Evolutionary conservation across 2,329 filamentous ascomycete genomes (phyloP).

Genomic region (Apiospora rasikravindrae): DNA sequence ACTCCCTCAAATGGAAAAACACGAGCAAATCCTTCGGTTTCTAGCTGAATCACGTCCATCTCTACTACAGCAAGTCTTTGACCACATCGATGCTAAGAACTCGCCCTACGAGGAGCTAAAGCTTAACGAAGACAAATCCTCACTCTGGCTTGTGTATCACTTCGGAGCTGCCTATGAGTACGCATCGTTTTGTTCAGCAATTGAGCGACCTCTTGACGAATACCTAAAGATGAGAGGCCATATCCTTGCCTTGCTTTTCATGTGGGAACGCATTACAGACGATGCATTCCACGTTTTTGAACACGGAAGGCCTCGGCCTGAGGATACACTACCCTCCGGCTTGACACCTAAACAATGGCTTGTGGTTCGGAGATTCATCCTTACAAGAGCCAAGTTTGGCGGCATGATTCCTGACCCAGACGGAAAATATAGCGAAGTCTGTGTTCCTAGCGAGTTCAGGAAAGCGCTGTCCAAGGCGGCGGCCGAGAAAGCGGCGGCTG

Average conservation of each 20-base stretch:
- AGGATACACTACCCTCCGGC: background rate
- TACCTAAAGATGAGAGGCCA: background rate
- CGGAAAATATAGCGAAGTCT: background rate
- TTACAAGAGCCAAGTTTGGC: conserved; percentile 5
- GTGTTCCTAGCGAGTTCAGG: conserved; percentile 1
- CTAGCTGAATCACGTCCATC: background rate
- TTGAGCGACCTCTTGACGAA: conserved; percentile 2
- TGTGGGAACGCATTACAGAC: conserved; percentile 5
- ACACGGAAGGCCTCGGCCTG: background rate
- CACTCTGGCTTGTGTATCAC: background rate
- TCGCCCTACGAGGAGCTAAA: background rate
- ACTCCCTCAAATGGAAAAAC: background rate
- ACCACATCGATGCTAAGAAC: background rate
- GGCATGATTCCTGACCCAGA: conserved; percentile 1
- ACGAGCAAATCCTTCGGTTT: background rate
- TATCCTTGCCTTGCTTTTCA: conserved; percentile 1
- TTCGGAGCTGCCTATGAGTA: background rate
- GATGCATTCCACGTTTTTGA: background rate
- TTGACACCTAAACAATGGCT: conserved; percentile 5
- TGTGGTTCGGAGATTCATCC: conserved; percentile 1
- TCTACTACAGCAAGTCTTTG: background rate
- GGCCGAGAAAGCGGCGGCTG: background rate
- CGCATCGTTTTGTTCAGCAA: conserved; percentile 5
- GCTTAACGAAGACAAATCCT: background rate
- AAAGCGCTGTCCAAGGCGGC: background rate